A percentile compares a stretch with the other conserved stretches of the same genome.
Evolutionary conservation across 495 filamentous ascomycete species (phyloP).

Genomic region (Corynascus novoguineensis): DNA sequence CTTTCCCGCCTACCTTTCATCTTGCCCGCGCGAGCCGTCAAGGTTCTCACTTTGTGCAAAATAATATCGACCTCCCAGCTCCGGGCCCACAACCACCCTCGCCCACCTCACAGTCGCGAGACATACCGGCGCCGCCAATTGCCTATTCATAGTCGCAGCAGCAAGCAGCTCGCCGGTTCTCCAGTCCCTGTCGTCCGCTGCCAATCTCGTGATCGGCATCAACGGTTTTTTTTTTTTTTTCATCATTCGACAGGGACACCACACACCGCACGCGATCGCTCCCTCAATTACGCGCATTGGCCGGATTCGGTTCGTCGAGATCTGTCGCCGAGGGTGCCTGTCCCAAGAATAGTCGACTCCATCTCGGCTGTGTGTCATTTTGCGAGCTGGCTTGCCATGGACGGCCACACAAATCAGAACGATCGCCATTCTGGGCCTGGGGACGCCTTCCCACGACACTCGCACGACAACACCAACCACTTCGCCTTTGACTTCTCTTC

Average conservation of each 20-base stretch:
- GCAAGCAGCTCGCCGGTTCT: background rate
- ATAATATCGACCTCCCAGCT: slow-evolving; percentile 18
- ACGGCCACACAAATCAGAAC: slow-evolving; percentile 20
- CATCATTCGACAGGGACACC: background rate
- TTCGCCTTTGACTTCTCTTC: slow-evolving; percentile 8
- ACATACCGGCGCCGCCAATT: background rate
- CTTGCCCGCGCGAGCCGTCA: slow-evolving; percentile 20
- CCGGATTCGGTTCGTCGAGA: too few relatives aligned
- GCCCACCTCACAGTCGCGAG: slow-evolving; percentile 3
- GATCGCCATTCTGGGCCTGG: slow-evolving; percentile 18
- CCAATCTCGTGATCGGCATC: background rate
- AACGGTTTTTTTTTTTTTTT: background rate
- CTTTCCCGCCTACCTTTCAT: background rate
- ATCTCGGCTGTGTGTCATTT: too few relatives aligned
- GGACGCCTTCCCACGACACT: slow-evolving; percentile 22
- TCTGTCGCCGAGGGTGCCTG: too few relatives aligned
- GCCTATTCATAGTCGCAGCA: too few relatives aligned
- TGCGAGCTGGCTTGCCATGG: too few relatives aligned
- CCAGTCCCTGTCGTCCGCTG: background rate
- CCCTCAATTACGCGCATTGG: background rate
- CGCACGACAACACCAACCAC: slow-evolving; percentile 19
- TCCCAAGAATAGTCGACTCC: too few relatives aligned
- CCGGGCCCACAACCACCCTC: slow-evolving; percentile 13
- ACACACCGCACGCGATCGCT: background rate
- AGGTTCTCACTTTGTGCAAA: slow-evolving; percentile 24